These are phyloP conservation scores for Didymellaceae sp. DNA, from an alignment of 2,329 filamentous ascomycete genomes.

Conservation along the genomic window DNA sequence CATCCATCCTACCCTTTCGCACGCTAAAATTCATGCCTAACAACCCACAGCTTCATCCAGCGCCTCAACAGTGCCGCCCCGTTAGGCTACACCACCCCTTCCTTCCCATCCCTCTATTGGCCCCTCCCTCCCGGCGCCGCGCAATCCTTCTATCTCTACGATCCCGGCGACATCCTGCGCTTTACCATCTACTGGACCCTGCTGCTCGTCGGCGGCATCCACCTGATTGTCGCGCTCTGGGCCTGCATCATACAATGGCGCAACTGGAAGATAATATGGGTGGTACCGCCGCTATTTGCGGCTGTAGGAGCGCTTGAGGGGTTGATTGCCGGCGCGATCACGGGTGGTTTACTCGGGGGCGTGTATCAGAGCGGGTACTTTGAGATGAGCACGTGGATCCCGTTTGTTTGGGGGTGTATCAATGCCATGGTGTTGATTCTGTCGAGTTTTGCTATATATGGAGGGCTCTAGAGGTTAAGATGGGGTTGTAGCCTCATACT, in stretches of 20 bases:
- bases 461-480: conserved; percentile 68
- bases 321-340: conserved; percentile 78
- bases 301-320: conserved; percentile 78
- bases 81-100: conserved; percentile 69
- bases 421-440: conserved; percentile 83
- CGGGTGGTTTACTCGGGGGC: conserved; percentile 83
- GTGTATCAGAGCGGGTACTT: conserved; percentile 85
- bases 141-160: conserved; percentile 71
- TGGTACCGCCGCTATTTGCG: conserved; percentile 73
- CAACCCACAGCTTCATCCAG: conserved; percentile 51
- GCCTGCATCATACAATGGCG: conserved; percentile 73
- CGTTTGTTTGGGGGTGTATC: conserved; percentile 84
- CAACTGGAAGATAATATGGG: conserved; percentile 68
- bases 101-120: conserved; percentile 85
- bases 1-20: background rate
- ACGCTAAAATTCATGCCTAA: background rate
- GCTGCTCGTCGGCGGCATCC: conserved; percentile 76
- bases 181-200: conserved; percentile 89
- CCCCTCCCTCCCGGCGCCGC: conserved; percentile 65
- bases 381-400: conserved; percentile 93
- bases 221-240: conserved; percentile 73
- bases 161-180: conserved; percentile 79
- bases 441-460: conserved; percentile 92
- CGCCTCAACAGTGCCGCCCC: conserved; percentile 57
- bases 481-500: too few relatives aligned